Evolutionary conservation across 495 filamentous ascomycete genomes (phyloP).

Genomic region (Mytilinidion resinicola): DNA sequence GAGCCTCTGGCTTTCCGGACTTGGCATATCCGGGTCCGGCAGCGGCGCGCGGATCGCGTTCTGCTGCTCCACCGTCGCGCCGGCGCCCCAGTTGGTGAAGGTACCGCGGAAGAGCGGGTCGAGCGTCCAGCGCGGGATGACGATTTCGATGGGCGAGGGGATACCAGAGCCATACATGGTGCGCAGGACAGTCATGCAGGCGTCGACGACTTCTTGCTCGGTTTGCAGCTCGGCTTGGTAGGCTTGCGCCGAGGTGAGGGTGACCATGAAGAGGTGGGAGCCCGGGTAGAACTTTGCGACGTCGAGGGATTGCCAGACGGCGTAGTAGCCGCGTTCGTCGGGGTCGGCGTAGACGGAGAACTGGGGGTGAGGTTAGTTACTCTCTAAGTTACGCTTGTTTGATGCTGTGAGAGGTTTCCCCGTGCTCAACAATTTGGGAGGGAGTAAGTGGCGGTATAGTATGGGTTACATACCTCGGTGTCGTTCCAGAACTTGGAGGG

Average conservation of each 20-base stretch:
- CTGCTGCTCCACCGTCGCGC: slow-evolving; percentile 58
- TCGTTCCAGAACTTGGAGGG: slow-evolving; percentile 54
- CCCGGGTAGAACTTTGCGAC: slow-evolving; percentile 52
- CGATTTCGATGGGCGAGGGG: slow-evolving; percentile 59
- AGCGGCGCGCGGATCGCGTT: slow-evolving; percentile 63
- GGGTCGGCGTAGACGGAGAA: slow-evolving; percentile 61
- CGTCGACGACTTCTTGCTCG: slow-evolving; percentile 50
- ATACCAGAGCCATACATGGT: slow-evolving; percentile 55
- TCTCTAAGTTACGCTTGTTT: no score
- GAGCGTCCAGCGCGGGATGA: slow-evolving; percentile 61
- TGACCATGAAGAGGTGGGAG: slow-evolving; percentile 61
- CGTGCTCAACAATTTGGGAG: no score
- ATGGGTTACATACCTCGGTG: slow-evolving; percentile 39
- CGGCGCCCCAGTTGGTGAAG: slow-evolving; percentile 66
- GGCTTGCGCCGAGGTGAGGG: slow-evolving; percentile 51
- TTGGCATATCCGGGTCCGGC: no score
- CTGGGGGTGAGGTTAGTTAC: slow-evolving; percentile 27
- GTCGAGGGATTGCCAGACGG: slow-evolving; percentile 61
- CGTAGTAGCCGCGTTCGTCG: slow-evolving; percentile 56
- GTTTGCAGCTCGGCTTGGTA: slow-evolving; percentile 55
- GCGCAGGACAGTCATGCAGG: slow-evolving; percentile 55
- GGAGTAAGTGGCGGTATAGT: no score
- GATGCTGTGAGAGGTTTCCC: no score
- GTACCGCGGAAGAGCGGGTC: slow-evolving; percentile 61
- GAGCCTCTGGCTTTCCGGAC: slow-evolving; percentile 37